These are phyloP conservation scores for Pholiota molesta DNA, from an alignment of 768 basidiomycete species.

Conservation along the genomic window DNA sequence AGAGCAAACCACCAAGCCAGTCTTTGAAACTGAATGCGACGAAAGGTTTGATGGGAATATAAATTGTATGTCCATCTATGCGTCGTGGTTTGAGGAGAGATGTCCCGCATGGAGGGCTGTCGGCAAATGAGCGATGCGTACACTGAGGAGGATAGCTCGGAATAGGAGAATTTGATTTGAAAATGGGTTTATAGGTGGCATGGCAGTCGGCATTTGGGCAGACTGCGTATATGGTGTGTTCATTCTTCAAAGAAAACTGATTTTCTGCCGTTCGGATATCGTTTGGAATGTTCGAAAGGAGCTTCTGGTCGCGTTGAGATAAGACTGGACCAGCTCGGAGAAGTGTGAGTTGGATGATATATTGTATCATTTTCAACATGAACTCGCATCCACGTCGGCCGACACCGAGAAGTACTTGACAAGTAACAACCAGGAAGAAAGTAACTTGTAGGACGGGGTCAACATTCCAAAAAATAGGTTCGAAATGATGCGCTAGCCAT, in stretches of 20 bases:
- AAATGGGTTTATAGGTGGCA: conserved; percentile 7
- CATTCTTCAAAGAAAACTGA: conserved; percentile 10
- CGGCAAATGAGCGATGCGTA: background rate
- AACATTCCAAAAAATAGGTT: background rate
- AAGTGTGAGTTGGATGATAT: conserved; percentile 16
- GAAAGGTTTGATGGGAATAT: conserved; percentile 23
- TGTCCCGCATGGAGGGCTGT: background rate
- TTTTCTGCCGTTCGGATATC: conserved; percentile 10
- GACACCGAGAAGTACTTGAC: conserved; percentile 14
- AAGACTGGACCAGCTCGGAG: conserved; percentile 9
- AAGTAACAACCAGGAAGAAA: conserved; percentile 13
- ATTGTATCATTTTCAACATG: conserved; percentile 14
- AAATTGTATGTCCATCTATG: background rate
- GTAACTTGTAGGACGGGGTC: conserved; percentile 15
- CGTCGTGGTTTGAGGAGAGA: background rate
- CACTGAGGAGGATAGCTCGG: conserved; percentile 8
- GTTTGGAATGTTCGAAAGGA: conserved; percentile 14
- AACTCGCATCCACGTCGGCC: conserved; percentile 16
- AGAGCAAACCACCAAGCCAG: conserved; percentile 30
- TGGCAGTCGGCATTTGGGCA: conserved; percentile 14
- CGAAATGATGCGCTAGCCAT: conserved; percentile 9
- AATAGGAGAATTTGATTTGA: conserved; percentile 5
- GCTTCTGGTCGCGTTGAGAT: conserved; percentile 10
- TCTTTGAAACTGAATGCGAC: conserved; percentile 23
- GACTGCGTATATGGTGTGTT: conserved; percentile 9